A percentile compares a stretch with the other conserved stretches of the same genome.
Conservation (phyloP, 1,139 yeast genomes). For the Lodderomyces theae region DNA sequence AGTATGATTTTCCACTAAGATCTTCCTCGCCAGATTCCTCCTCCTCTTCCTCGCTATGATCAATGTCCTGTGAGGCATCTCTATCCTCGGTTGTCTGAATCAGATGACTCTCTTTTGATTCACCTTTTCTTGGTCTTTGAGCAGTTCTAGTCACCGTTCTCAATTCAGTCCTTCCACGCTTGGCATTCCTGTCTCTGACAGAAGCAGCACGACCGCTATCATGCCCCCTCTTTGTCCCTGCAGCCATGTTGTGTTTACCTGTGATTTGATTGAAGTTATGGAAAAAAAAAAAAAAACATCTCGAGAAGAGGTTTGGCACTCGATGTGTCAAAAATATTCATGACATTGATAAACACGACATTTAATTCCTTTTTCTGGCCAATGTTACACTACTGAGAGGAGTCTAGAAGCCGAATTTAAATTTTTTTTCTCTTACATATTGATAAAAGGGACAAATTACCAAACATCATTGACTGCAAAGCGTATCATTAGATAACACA, state of each 20-base stretch:
- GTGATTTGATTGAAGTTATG: too few species aligned
- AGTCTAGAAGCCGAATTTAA: not conserved
- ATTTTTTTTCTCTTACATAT: too few species aligned
- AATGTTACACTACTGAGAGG: not conserved
- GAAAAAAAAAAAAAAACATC: too few species aligned
- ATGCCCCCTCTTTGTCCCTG: conserved; percentile 11
- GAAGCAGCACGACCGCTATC: not conserved
- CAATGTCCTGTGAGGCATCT: not conserved
- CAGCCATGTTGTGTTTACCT: conserved; percentile 10
- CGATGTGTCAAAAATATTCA: not conserved
- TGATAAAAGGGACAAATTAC: not conserved
- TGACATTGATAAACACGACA: conserved; percentile 1
- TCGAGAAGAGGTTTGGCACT: not conserved
- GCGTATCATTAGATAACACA: too few species aligned
- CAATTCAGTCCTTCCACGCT: conserved; percentile 58
- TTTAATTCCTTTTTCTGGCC: not conserved
- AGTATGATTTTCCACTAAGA: conserved; percentile 54
- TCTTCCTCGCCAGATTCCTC: conserved; percentile 15
- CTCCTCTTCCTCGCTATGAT: conserved; percentile 10
- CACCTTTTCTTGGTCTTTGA: conserved; percentile 12
- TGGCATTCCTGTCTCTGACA: conserved; percentile 15
- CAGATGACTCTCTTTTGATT: conserved; percentile 5
- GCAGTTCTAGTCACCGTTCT: conserved; percentile 59
- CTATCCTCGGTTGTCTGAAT: conserved; percentile 9
- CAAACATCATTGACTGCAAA: conserved; percentile 2